Evolutionary conservation across 148 eudicot genomes (phyloP), one percentile per base, ranked within the genome.

Genomic region (Camellia japonica): DNA sequence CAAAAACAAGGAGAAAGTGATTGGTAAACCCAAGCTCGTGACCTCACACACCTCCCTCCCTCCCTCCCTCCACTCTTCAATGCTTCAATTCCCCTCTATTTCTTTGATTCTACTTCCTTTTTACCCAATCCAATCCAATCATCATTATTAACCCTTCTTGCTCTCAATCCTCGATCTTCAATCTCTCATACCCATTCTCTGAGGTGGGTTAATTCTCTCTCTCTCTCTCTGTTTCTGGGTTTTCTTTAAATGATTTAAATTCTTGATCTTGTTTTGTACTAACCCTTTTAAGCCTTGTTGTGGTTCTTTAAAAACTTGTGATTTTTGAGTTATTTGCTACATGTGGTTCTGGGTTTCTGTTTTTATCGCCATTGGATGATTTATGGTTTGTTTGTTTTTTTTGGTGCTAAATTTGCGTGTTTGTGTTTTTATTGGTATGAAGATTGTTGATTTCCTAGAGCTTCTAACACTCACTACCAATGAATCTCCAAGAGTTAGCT

Each of bases 341-440:
- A 71, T 71, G 75, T 72, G 18, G n/a, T 72, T 72, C 52, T 6
- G 75, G 75, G 61, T 51, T 51, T 51, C 44, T 72, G 42, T 51
- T 52, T 54, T 72, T 70, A 8, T 70, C 52, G 12, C 56, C 61
- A 23, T 13, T 20, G 61, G 61, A 44, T 72, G 14, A 4, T 60
- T 20, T 52, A 70, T 46, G 47, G 9, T n/a, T 13, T 18, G n/a
- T n/a, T n/a, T n/a, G n/a, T n/a, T 70, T 15, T 68, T 47, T 15
- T 19, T 14, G 1, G 51, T 44, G 43, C 51, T 46, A 44, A 19
- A 19, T 44, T 66, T 66, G 16, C 14, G 43, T 67, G 44, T 38
- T 13, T 5, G 52, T 49, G 52, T 49, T 49, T 49, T 49, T 49
- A 30, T 30, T 30, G 38, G 38, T 30, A 30, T 30, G 38, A 30